Percentiles rank a stretch among this genome's conserved stretches.
phyloP scores from a whole-genome alignment of 306 rosid species.

The Prunus mume region DNA sequence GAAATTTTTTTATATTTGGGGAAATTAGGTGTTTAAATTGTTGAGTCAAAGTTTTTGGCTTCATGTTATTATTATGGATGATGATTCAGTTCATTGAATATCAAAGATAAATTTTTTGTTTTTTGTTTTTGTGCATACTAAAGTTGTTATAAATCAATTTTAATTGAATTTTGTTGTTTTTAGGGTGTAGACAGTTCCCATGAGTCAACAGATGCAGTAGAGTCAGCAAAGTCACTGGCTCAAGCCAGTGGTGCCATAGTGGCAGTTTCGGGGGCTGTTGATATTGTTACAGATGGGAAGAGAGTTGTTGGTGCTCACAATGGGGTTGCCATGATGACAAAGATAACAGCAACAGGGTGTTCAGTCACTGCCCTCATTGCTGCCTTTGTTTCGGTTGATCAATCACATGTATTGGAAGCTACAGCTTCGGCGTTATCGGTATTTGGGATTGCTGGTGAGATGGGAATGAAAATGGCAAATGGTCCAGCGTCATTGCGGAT shows the following conservation, averaged over 20 bases:
- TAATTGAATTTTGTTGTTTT: background rate
- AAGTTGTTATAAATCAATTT: background rate
- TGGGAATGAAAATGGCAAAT: constrained; percentile 72
- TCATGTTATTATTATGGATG: background rate
- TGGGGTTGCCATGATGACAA: constrained; percentile 89
- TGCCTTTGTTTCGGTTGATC: constrained; percentile 84
- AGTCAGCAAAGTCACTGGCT: constrained; percentile 76
- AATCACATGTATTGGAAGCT: constrained; percentile 56
- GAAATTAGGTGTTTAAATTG: background rate
- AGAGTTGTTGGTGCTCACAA: constrained; percentile 75
- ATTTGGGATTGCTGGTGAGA: constrained; percentile 75
- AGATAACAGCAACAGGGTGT: constrained; percentile 86
- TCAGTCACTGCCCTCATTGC: constrained; percentile 85
- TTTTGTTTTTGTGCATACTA: background rate
- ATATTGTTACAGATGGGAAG: constrained; percentile 75
- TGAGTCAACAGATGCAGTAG: constrained; percentile 74
- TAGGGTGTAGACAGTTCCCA: constrained; percentile 79
- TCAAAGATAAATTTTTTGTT: background rate
- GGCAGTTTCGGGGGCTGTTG: constrained; percentile 82
- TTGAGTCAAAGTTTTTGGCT: background rate
- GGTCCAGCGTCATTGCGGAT: constrained; percentile 85
- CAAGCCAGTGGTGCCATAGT: constrained; percentile 66
- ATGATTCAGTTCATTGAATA: background rate
- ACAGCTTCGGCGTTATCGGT: constrained; percentile 60
- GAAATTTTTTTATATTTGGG: too few relatives aligned